Percentiles rank a stretch among this genome's conserved stretches.
Evolutionary conservation across 139 green algal genomes (phyloP).

Genomic region (Micractinium conductrix): DNA sequence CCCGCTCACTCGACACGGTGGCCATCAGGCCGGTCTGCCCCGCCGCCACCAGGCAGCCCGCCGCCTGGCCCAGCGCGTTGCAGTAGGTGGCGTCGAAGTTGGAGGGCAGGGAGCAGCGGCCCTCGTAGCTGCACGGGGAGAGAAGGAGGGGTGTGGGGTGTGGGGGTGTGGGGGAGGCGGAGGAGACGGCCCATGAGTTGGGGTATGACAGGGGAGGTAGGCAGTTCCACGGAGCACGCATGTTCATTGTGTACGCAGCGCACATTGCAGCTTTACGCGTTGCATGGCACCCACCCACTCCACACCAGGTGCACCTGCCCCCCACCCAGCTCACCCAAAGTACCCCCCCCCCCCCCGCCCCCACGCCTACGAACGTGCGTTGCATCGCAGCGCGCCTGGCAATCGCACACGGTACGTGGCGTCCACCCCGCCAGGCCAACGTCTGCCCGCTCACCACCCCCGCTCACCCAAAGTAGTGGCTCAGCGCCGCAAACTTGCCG

Average conservation of each 20-base stretch:
- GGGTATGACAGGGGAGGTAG: background rate
- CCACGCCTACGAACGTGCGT: no score
- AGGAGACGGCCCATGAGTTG: background rate
- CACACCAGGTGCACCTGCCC: background rate
- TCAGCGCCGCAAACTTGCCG: slow-evolving; percentile 50
- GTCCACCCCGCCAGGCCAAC: no score
- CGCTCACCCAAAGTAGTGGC: slow-evolving; percentile 57
- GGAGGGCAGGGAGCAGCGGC: slow-evolving; percentile 65
- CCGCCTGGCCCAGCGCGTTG: slow-evolving; percentile 60
- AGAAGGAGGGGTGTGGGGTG: no score
- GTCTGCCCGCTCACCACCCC: no score
- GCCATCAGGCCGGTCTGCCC: slow-evolving; percentile 68
- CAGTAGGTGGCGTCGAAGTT: slow-evolving; percentile 79
- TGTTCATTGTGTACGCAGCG: no score
- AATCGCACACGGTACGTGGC: no score
- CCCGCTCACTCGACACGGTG: slow-evolving; percentile 36
- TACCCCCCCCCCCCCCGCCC: no score
- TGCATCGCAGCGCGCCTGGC: no score
- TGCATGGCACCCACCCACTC: background rate
- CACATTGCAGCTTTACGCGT: background rate
- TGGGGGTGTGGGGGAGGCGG: background rate
- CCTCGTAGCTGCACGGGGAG: slow-evolving; percentile 57
- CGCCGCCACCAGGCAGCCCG: slow-evolving; percentile 49
- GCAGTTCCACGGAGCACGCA: no score
- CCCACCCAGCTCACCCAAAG: no score